Evolutionary conservation across 2,329 filamentous ascomycete species (phyloP).

Genomic region (Teratosphaeria epicoccoides): DNA sequence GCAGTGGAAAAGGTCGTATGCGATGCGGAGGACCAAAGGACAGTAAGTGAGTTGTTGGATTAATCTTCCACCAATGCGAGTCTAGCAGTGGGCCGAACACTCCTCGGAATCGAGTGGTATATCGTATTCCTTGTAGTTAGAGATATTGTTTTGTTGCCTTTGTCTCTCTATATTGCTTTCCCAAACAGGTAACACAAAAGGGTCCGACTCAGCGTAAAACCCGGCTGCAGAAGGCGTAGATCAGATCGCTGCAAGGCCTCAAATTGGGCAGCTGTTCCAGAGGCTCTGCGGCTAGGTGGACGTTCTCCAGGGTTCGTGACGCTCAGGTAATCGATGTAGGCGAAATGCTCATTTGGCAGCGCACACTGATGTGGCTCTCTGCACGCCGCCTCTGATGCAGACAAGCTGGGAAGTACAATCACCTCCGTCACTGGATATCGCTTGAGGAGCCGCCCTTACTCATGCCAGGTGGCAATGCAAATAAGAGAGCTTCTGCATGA

Average conservation of each 20-base stretch:
- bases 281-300: background rate
- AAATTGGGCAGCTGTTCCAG: background rate
- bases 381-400: slow-evolving; percentile 1
- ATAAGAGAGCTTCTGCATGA: background rate
- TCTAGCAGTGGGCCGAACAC: too few species aligned
- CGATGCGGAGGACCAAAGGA: background rate
- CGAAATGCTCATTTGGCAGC: background rate
- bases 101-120: background rate
- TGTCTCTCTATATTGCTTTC: background rate
- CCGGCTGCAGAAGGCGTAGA: background rate
- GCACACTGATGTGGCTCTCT: background rate
- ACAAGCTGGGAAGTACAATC: background rate
- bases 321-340: background rate
- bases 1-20: background rate
- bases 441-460: background rate
- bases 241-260: background rate
- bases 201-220: slow-evolving; percentile 1
- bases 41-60: background rate
- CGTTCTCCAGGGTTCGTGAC: background rate
- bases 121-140: background rate
- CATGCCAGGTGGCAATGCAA: background rate
- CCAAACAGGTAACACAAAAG: background rate
- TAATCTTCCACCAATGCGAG: too few species aligned
- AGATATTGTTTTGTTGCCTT: background rate
- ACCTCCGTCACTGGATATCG: background rate